Conservation (phyloP, 1,139 yeast species). For the Yamadazyma dushanensis region DNA sequence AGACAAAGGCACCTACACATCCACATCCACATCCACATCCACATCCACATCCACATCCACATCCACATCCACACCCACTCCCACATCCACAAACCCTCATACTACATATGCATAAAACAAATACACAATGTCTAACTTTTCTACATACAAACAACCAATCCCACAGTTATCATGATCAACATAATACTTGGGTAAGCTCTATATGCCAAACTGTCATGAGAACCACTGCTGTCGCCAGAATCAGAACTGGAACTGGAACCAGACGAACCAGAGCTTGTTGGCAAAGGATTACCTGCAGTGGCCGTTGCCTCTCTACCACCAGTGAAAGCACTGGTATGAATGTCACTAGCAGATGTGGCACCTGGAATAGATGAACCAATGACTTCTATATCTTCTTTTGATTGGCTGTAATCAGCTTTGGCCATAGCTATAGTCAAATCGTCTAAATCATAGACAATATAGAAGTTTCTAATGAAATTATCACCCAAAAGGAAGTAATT, state of each 20-base stretch:
- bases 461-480: slow-evolving; percentile 67
- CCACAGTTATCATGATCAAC: not conserved
- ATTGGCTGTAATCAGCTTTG: slow-evolving; percentile 44
- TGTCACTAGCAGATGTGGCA: slow-evolving; percentile 47
- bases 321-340: slow-evolving; percentile 5
- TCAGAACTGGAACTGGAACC: slow-evolving; percentile 19
- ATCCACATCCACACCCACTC: no score
- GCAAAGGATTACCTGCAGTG: not conserved
- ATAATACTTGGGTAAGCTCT: slow-evolving; percentile 1
- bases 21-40: no score
- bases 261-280: not conserved
- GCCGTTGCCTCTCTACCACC: slow-evolving; percentile 6
- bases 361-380: slow-evolving; percentile 13
- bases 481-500: slow-evolving; percentile 56
- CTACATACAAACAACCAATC: not conserved
- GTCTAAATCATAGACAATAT: slow-evolving; percentile 75
- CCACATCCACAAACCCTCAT: no score
- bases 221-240: not conserved
- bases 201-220: not conserved
- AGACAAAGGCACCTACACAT: no score
- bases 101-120: no score
- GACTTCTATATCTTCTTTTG: slow-evolving; percentile 40
- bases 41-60: no score
- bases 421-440: slow-evolving; percentile 64
- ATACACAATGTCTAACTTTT: not conserved